Evolutionary conservation across 192 early-diverging fungal genomes (phyloP), one percentile per base, ranked within the genome.

Genomic region (Umbelopsis sp.): DNA sequence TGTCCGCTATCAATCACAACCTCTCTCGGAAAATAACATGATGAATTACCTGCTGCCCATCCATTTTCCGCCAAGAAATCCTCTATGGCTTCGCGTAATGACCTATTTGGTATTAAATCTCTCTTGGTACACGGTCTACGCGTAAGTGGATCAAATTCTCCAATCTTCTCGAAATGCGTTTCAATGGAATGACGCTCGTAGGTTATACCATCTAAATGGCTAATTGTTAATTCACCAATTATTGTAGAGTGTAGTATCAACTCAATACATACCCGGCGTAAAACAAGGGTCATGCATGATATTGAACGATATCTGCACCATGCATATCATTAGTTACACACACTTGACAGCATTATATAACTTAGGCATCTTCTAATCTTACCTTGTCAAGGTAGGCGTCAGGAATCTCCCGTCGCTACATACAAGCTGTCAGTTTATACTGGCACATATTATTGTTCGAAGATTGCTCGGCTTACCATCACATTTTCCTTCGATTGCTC

Each of bases 101-200:
- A 89, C 22, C 89, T 80, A 68, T 95, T 95, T 1, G 93, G 91
- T 10, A 92, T 72, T 8, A 95, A 52, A 47, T 94, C 87, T 7
- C 64, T 76, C 66, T 92, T 91, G 1, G 83, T 83, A 64, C 93
- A 81, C 2, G 89, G 85, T 53, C 81, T 77, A 44, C 91, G 78
- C 8, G 90, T 85, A 12, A 95, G 75, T 1, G 94, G 94, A 81
- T 95, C 94, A 82, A 91, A 94, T 47, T 86, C 73, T n/a, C 94
- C 92, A 75, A 93, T 93, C 66, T 89, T 84, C 58, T 80, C 73
- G 49, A 95, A 85, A 70, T 95, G 93, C 47, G 91, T 82, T 33
- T 88, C 68, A n/a, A 95, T 80, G 25, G 90, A 88, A 13, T 80
- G 71, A 33, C 92, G 86, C 72, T 95, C 94, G 71, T 94, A 95